A percentile compares a stretch with the other conserved stretches of the same genome.
phyloP scores from a whole-genome alignment of 192 early-diverging fungal species.

The Coemansia sp. region DNA sequence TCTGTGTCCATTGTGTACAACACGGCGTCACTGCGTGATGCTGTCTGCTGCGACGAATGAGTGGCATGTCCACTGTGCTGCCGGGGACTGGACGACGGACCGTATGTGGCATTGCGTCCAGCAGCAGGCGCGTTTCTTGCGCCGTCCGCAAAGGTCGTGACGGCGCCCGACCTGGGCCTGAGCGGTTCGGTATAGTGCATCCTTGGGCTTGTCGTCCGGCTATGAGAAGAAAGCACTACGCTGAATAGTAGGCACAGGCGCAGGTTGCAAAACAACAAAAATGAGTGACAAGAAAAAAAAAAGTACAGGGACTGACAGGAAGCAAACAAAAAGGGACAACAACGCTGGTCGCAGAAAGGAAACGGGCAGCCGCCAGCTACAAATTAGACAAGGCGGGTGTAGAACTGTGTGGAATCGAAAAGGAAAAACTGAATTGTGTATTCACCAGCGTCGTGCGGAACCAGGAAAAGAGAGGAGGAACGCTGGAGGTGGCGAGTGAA shows the following conservation, averaged over 20 bases:
- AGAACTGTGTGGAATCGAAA: not conserved
- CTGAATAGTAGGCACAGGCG: not conserved
- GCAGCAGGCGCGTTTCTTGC: conserved; percentile 1
- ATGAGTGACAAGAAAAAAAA: not conserved
- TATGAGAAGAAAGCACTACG: not conserved
- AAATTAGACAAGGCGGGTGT: not conserved
- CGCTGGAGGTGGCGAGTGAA: not conserved
- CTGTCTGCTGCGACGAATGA: not conserved
- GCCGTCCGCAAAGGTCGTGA: not conserved
- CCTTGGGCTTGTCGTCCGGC: not conserved
- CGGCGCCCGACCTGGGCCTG: conserved; percentile 12
- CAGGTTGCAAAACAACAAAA: not conserved
- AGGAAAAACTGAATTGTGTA: not conserved
- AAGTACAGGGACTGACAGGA: not conserved
- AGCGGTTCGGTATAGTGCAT: conserved; percentile 37
- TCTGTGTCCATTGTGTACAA: conserved; percentile 15
- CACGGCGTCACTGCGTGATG: not conserved
- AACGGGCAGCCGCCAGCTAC: not conserved
- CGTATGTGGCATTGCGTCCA: conserved; percentile 21
- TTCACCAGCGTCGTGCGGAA: not conserved
- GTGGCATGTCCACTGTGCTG: conserved; percentile 10
- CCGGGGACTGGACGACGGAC: conserved; percentile 14
- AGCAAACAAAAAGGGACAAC: not conserved
- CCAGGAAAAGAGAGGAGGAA: not conserved
- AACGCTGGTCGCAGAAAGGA: not conserved